Evolutionary conservation across 495 filamentous ascomycete species (phyloP).

Genomic region (Penicillium coffeae): DNA sequence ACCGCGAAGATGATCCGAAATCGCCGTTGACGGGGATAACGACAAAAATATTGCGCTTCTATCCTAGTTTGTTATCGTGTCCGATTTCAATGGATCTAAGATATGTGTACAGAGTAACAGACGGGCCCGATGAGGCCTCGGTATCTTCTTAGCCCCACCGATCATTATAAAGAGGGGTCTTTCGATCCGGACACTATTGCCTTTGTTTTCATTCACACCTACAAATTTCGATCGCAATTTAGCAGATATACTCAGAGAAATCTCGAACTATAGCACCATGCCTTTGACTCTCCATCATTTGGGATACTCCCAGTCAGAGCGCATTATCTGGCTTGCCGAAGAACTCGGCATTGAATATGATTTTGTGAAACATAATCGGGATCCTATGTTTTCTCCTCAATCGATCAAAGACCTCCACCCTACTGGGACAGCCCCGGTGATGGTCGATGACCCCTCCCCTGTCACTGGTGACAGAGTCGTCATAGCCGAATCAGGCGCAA

Average conservation of each 20-base stretch:
- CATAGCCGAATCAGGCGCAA: slow-evolving; percentile 53
- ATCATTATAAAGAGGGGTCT: not conserved
- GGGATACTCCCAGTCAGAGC: slow-evolving; percentile 54
- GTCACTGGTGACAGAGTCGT: slow-evolving; percentile 27
- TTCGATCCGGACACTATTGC: not conserved
- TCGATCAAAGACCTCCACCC: slow-evolving; percentile 50
- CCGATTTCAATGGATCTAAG: no score
- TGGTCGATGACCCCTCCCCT: slow-evolving; percentile 43
- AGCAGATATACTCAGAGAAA: no score
- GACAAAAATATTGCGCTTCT: no score
- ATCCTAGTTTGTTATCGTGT: no score
- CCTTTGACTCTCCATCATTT: slow-evolving; percentile 56
- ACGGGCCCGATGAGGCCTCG: no score
- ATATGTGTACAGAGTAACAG: no score
- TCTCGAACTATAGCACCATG: no score
- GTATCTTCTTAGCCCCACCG: not conserved
- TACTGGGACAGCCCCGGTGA: slow-evolving; percentile 51
- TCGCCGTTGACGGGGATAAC: no score
- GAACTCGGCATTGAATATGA: slow-evolving; percentile 55
- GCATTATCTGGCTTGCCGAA: slow-evolving; percentile 60
- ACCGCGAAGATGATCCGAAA: no score
- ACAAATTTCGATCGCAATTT: not conserved
- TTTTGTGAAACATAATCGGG: slow-evolving; percentile 47
- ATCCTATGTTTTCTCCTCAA: slow-evolving; percentile 50
- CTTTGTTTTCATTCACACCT: not conserved